phyloP scores from a whole-genome alignment of 2,329 filamentous ascomycete species.

The Cryoendolithus antarcticus region DNA sequence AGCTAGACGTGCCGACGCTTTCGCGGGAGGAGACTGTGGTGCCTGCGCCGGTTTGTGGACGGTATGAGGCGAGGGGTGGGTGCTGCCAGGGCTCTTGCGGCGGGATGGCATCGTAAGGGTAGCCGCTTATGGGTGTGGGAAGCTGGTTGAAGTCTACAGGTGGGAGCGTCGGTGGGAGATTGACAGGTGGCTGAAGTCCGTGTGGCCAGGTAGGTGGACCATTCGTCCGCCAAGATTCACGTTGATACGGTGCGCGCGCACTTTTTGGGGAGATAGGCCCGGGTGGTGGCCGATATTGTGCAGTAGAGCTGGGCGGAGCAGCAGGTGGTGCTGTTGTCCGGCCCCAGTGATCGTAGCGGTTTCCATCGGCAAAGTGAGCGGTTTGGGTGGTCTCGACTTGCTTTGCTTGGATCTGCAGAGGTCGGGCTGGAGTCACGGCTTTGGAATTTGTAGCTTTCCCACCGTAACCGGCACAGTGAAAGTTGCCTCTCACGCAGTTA shows the following conservation, averaged over 20 bases:
- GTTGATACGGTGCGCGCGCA: too few relatives aligned
- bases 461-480: constrained; percentile 83
- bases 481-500: constrained; percentile 83
- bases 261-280: too few relatives aligned
- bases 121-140: too few relatives aligned
- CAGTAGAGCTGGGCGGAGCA: too few relatives aligned
- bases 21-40: constrained; percentile 11
- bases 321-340: constrained; percentile 2
- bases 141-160: too few relatives aligned
- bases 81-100: constrained; percentile 6
- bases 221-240: too few relatives aligned
- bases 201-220: too few relatives aligned
- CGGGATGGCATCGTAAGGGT: constrained; percentile 3
- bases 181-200: too few relatives aligned
- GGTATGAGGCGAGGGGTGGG: constrained; percentile 2
- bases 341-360: constrained; percentile 12
- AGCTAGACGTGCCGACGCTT: constrained; percentile 24
- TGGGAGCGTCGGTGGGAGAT: too few relatives aligned
- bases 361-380: background rate
- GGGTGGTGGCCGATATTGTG: too few relatives aligned
- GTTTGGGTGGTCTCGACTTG: too few relatives aligned
- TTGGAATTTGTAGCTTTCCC: constrained; percentile 12
- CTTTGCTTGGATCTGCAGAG: too few relatives aligned
- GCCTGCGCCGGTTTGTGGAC: background rate
- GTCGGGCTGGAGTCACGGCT: background rate